phyloP scores from a whole-genome alignment of 208 protist species.

The Wallacemonas sp. region DNA sequence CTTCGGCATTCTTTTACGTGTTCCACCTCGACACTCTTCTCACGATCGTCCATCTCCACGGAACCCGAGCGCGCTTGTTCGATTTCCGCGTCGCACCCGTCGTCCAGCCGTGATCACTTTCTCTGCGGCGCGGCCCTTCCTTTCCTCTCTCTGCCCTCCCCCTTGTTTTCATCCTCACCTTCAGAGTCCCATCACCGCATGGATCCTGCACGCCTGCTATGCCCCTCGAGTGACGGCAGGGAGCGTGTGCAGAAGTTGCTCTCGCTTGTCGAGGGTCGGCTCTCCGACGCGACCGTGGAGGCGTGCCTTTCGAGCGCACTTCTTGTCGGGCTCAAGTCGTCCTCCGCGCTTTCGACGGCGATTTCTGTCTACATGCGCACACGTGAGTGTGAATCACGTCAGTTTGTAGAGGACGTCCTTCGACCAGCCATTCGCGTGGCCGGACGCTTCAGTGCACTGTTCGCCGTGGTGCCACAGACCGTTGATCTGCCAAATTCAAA shows the following conservation, averaged over 20 bases:
- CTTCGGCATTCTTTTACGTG: no score
- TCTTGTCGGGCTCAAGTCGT: slow-evolving; percentile 13
- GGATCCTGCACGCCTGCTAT: not conserved
- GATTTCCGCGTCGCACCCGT: no score
- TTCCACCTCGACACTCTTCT: no score
- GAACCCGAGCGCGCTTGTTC: no score
- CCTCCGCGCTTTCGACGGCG: slow-evolving; percentile 13
- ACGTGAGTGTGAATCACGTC: not conserved
- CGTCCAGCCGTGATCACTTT: no score
- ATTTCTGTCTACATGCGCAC: slow-evolving; percentile 18
- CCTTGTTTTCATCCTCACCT: no score
- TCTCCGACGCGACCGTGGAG: not conserved
- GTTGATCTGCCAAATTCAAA: no score
- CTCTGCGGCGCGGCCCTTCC: no score
- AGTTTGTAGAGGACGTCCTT: slow-evolving; percentile 20
- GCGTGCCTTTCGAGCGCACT: slow-evolving; percentile 9
- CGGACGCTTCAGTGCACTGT: slow-evolving; percentile 8
- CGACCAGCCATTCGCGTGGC: slow-evolving; percentile 18
- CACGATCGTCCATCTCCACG: no score
- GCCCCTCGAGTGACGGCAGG: not conserved
- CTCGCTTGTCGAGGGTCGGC: not conserved
- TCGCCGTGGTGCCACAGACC: no score
- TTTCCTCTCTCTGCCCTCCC: no score
- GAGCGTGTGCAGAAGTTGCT: slow-evolving; percentile 1
- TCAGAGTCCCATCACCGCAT: no score